phyloP scores from a whole-genome alignment of 1,284 basidiomycete genomes.

The Sparassis latifolia region DNA sequence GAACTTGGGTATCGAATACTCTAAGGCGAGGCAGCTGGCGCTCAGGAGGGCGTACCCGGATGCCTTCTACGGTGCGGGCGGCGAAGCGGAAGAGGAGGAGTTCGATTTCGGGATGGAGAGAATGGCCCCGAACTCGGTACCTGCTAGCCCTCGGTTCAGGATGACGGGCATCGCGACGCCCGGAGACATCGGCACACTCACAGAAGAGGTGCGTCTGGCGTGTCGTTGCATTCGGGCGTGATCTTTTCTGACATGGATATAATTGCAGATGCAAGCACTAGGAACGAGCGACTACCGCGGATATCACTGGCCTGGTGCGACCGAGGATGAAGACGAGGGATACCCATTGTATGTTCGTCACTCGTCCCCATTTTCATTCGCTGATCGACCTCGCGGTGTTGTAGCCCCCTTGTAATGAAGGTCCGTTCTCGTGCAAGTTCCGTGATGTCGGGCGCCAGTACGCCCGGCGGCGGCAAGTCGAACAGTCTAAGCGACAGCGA shows the following conservation, averaged over 20 bases:
- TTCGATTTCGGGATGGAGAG: conserved; percentile 59
- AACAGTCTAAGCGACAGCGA: conserved; percentile 81
- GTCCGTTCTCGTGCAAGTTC: conserved; percentile 83
- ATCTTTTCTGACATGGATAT: background rate
- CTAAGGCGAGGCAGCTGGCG: conserved; percentile 90
- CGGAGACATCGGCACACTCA: conserved; percentile 90
- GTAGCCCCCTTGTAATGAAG: conserved; percentile 86
- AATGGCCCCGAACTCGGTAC: conserved; percentile 71
- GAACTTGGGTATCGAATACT: conserved; percentile 94
- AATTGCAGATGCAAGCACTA: conserved; percentile 72
- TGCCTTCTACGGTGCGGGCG: conserved; percentile 62
- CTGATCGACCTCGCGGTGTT: background rate
- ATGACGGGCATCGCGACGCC: conserved; percentile 75
- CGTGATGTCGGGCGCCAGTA: conserved; percentile 82
- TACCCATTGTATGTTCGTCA: conserved; percentile 74
- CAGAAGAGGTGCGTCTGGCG: conserved; percentile 62
- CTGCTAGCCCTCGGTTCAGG: conserved; percentile 80
- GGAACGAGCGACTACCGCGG: conserved; percentile 88
- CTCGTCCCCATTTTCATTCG: conserved; percentile 7
- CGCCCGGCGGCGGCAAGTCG: conserved; percentile 75
- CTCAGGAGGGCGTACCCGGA: conserved; percentile 94
- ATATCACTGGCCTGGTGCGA: conserved; percentile 52
- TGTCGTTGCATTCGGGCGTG: background rate
- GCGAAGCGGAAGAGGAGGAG: conserved; percentile 49
- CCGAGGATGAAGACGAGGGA: conserved; percentile 84